Percentiles rank a stretch among this genome's conserved stretches.
These are phyloP conservation scores for Gentiana macrophylla DNA, from an alignment of 257 asterid genomes.

Conservation along the genomic window DNA sequence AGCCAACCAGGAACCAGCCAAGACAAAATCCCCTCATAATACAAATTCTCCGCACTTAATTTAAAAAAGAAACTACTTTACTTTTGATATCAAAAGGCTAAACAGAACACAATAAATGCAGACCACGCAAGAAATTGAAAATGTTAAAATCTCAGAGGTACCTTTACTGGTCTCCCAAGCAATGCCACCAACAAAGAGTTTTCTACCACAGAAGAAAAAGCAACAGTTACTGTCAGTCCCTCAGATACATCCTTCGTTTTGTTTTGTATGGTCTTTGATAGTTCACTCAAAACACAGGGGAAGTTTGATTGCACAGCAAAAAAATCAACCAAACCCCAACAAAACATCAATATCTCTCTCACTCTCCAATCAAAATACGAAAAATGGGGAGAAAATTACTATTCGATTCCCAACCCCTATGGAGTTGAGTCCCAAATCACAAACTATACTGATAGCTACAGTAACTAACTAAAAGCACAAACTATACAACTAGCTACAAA, in stretches of 20 bases:
- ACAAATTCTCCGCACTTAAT: too few relatives aligned
- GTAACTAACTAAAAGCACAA: not conserved
- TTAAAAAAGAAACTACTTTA: too few relatives aligned
- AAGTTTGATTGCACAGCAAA: slow-evolving; percentile 14
- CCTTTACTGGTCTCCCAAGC: slow-evolving; percentile 99
- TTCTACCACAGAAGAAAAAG: slow-evolving; percentile 83
- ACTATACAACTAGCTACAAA: slow-evolving; percentile 14
- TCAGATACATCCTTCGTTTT: slow-evolving; percentile 33
- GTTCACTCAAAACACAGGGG: slow-evolving; percentile 16
- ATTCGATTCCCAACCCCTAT: slow-evolving; percentile 6
- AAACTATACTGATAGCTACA: slow-evolving; percentile 11
- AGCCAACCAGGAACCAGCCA: too few relatives aligned
- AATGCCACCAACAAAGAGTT: slow-evolving; percentile 99
- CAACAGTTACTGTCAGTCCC: slow-evolving; percentile 51
- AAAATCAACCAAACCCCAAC: slow-evolving; percentile 22
- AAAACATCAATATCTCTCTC: slow-evolving; percentile 20
- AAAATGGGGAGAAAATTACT: not conserved
- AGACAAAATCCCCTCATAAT: too few relatives aligned
- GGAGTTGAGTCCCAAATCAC: slow-evolving; percentile 12
- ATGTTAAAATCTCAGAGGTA: slow-evolving; percentile 10
- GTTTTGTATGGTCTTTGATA: slow-evolving; percentile 17
- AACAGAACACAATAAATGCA: too few relatives aligned
- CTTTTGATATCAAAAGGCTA: too few relatives aligned
- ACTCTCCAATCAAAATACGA: slow-evolving; percentile 23
- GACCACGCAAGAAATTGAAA: not conserved